Conservation (phyloP, 2,329 filamentous ascomycete genomes). For the Xylariaceae sp. region DNA sequence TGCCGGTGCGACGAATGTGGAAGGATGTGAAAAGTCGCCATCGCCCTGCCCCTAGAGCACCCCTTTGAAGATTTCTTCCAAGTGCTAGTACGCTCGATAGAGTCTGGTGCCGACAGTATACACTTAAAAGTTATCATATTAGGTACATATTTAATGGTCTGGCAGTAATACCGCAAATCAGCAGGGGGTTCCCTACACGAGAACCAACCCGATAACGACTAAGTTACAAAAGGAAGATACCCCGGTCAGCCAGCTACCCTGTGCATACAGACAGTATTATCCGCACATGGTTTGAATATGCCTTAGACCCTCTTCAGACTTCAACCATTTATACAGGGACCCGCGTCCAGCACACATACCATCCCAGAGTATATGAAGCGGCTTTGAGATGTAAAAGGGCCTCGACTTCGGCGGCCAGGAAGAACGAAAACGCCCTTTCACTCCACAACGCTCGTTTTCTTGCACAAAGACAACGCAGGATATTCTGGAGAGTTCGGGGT, state of each 20-base stretch:
- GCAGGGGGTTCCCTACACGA: conserved; percentile 5
- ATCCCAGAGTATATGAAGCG: conserved; percentile 15
- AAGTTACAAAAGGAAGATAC: conserved; percentile 17
- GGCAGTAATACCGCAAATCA: conserved; percentile 12
- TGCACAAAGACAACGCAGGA: conserved; percentile 2
- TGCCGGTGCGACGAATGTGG: neutral
- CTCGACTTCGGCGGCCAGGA: conserved; percentile 11
- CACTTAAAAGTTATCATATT: neutral
- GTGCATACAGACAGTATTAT: neutral
- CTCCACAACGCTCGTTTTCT: conserved; percentile 9
- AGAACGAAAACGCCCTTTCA: conserved; percentile 5
- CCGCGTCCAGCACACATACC: neutral
- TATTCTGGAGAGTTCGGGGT: conserved; percentile 1
- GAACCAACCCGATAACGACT: conserved; percentile 10
- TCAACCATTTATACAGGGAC: neutral
- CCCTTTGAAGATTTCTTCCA: conserved; percentile 9
- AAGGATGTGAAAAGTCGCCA: conserved; percentile 1
- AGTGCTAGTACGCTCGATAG: neutral
- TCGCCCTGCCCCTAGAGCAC: neutral
- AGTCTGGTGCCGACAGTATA: neutral
- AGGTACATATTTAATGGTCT: conserved; percentile 4
- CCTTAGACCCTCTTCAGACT: neutral
- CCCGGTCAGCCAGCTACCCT: conserved; percentile 16
- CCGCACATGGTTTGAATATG: neutral
- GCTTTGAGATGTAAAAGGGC: neutral